These are phyloP conservation scores for Stellera chamaejasme DNA, from an alignment of 345 rosid genomes.

Conservation along the genomic window DNA sequence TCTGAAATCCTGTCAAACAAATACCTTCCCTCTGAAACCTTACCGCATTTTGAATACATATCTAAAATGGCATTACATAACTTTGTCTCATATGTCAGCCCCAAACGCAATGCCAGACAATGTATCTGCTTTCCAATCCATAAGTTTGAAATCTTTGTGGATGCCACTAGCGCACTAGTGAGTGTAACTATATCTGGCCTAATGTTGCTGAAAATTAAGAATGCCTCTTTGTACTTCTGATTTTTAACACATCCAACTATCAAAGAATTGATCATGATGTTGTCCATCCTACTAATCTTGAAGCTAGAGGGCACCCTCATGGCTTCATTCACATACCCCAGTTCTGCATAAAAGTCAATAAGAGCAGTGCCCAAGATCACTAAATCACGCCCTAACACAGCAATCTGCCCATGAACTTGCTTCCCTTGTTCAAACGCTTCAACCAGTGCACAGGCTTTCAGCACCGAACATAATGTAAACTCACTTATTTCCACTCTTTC, in stretches of 20 bases:
- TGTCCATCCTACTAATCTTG: constrained; percentile 26
- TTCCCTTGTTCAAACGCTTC: constrained; percentile 55
- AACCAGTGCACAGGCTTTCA: constrained; percentile 50
- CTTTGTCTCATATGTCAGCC: constrained; percentile 44
- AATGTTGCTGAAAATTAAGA: constrained; percentile 33
- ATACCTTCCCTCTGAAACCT: constrained; percentile 27
- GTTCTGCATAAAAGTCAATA: constrained; percentile 54
- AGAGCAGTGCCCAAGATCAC: constrained; percentile 65
- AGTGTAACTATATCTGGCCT: constrained; percentile 54
- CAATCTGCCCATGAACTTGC: constrained; percentile 66
- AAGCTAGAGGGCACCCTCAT: constrained; percentile 40
- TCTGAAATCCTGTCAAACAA: constrained; percentile 32
- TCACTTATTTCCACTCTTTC: constrained; percentile 48
- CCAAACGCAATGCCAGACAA: constrained; percentile 40
- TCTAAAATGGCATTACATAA: constrained; percentile 67
- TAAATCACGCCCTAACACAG: constrained; percentile 60
- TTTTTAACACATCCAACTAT: constrained; percentile 57
- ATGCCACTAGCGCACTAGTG: constrained; percentile 58
- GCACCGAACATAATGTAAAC: constrained; percentile 57
- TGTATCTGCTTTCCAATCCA: constrained; percentile 73
- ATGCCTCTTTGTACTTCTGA: constrained; percentile 43
- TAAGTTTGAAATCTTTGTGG: constrained; percentile 57
- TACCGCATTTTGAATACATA: constrained; percentile 76
- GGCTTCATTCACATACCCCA: constrained; percentile 43
- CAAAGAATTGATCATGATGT: constrained; percentile 56